Evolutionary conservation across 2,329 filamentous ascomycete species (phyloP), one percentile per base, ranked within the genome.

Genomic region (Phyllosticta capitalensis): DNA sequence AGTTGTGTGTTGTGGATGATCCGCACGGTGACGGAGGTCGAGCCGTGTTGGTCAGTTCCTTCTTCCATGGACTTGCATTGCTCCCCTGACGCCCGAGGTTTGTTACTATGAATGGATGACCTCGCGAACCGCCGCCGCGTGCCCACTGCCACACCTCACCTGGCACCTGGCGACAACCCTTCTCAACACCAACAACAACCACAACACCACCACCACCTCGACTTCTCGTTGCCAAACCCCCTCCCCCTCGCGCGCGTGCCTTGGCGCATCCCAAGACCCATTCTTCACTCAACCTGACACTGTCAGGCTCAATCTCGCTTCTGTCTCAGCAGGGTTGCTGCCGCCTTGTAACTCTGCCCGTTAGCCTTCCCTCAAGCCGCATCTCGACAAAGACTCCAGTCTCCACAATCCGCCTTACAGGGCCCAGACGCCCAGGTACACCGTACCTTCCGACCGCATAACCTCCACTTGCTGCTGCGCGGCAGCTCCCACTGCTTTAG

Each of bases 231-330:
- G 7, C 9, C 28, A 7, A 7, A 2, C 56, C 50, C 56, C 49
- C 51, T 58, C 49, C 56, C 56, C 56, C 56, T 53, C 56, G 56
- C 54, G 56, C 56, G 54, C 56, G 56, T 52, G 56, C 51, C 30
- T 30, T 30, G 28, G 30, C 30, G 30, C 33, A 21, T 51, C 30
- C 50, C 56, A 38, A 38, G 56, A 56, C 51, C 58, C 54, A 38
- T 20, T 49, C 48, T 28, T 49, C 22, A 49, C 54, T 57, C 58
- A 48, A 57, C 54, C 54, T 57, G 54, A 56, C 19, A 60, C 54
- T 21, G 54, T 4, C 58, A 53, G 26, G 54, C 54, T 60, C 56
- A 61, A 59, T 59, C 52, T 59, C 60, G 60, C 60, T 61, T 61
- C 56, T 30, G 56, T 59, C 60, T 59, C 56, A 61, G 56, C 58